Base-by-base conservation (phyloP, 345 rosid genomes). In the Salix dunnii region DNA sequence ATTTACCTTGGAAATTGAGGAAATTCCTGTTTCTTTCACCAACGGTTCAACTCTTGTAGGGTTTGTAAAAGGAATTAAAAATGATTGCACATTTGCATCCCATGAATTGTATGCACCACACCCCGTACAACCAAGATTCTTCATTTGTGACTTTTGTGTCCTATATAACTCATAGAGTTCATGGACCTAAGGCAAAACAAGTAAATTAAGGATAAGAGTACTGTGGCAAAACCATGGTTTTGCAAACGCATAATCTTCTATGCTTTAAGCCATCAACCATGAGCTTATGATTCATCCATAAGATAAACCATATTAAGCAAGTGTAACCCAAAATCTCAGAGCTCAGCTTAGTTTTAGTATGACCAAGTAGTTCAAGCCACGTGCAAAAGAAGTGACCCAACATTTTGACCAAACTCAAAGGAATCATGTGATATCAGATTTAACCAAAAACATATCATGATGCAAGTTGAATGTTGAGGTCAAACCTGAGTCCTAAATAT, bases 401-500 rank as follows among this genome's bases (percentile, higher is more conserved):
- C 48, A 43, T 55, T 27, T 40, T 25, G 3, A 53, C 23, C 14
- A 58, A 12, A 71, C 7, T 48, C 72, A 67, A 70, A 70, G 36
- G 73, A 36, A 73, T 23, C 51, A 43, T 60, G 43, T 16, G 71
- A 9, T 28, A 38, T 58, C 36, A 18, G 46, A 79, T 30, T 0
- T 25, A 21, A 40, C 74, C 21, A 62, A 71, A 20, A 38, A 20
- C 33, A 36, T 71, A 77, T 14, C n/a, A 23, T 33, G 48, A 31
- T 53, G 27, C 66, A 42, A 10, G 46, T 10, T 42, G 46, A 65
- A 35, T 0, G 43, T 58, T 23, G 48, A 42, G 74, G 67, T 33
- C 38, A 68, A 42, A 88, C 91, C 88, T 88, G 91, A 27, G 79
- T 83, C 72, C 82, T 81, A 71, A 86, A 84, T 38, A 71, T 69